Base-by-base conservation (phyloP, 441 rosid species). In the Theobroma grandiflorum region DNA sequence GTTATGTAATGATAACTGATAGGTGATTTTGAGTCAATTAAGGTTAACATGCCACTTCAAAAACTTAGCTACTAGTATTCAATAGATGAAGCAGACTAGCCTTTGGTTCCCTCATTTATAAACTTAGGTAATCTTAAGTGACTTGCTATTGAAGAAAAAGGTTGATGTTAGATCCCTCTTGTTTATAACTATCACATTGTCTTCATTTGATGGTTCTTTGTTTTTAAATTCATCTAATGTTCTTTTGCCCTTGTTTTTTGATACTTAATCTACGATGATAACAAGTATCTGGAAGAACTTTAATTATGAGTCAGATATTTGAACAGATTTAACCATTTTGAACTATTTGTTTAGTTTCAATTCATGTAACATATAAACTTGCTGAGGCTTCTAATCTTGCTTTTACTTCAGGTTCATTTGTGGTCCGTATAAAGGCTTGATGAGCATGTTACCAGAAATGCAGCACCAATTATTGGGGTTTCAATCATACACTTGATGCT, bases 351-450 rank as follows among this genome's bases (percentile, higher is more conserved):
- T 72, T 72, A 52, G 49, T 59, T 59, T 18, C 22, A 18, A 59
- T 62, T 71, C 4, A 43, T 45, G 18, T 7, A 8, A 8, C 66
- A 52, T 72, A 10, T 8, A 15, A 35, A 35, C 62, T 72, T 35
- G 31, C 10, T 49, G 58, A 35, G 33, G 35, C 45, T 52, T 72
- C 5, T 52, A 52, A 72, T 53, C 35, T 53, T 53, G 47, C 76
- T 69, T 22, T 22, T 69, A 69, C 57, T 52, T 14, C 91, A 89
- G 96, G 96, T 86, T 91, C 94, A 2, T 92, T 92, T 64, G 96
- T 92, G 81, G 79, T 92, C 70, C 92, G 96, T 11, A 87, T 92
- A 85, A 92, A 92, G 85, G 94, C 87, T 40, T 92, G 89, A 89
- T n/a, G 58, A 22, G 37, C 78, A 45, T 2, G 15, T 45, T 62